These are phyloP conservation scores for Fusarium metavorans DNA, from an alignment of 2,329 filamentous ascomycete genomes.

Conservation along the genomic window DNA sequence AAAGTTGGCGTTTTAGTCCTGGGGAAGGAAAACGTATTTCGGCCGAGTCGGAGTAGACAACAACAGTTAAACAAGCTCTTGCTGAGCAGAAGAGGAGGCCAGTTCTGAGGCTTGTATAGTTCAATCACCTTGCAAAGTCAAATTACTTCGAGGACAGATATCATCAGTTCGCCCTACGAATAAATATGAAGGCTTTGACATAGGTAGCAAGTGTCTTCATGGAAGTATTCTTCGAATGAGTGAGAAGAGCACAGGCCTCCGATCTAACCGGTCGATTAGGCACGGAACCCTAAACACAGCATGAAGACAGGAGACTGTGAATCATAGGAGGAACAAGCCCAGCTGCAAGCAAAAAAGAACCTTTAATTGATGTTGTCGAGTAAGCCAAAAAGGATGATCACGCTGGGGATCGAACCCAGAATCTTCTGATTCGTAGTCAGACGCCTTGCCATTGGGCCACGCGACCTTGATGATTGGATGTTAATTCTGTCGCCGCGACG, in stretches of 20 bases:
- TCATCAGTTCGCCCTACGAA: background rate
- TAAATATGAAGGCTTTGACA: background rate
- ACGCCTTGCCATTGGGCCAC: constrained; percentile 50
- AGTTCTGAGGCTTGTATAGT: too few relatives aligned
- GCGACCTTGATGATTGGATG: constrained; percentile 19
- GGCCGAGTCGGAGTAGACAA: background rate
- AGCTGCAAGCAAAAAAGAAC: background rate
- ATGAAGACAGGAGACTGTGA: background rate
- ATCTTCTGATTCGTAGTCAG: constrained; percentile 52
- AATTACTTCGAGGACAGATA: background rate
- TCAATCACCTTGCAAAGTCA: background rate
- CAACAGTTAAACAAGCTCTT: background rate
- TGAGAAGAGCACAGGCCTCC: background rate
- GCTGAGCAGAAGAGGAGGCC: background rate
- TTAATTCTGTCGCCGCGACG: background rate
- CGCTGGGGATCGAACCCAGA: constrained; percentile 48
- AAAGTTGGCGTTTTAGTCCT: background rate
- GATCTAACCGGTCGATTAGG: background rate
- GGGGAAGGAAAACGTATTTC: background rate
- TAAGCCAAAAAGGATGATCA: constrained; percentile 28
- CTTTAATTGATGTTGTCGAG: background rate
- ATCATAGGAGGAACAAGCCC: background rate
- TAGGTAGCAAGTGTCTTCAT: background rate
- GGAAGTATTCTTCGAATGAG: background rate
- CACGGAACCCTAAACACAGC: background rate